Base-by-base conservation (phyloP, 768 basidiomycete species). In the Suillus ampliporus region DNA sequence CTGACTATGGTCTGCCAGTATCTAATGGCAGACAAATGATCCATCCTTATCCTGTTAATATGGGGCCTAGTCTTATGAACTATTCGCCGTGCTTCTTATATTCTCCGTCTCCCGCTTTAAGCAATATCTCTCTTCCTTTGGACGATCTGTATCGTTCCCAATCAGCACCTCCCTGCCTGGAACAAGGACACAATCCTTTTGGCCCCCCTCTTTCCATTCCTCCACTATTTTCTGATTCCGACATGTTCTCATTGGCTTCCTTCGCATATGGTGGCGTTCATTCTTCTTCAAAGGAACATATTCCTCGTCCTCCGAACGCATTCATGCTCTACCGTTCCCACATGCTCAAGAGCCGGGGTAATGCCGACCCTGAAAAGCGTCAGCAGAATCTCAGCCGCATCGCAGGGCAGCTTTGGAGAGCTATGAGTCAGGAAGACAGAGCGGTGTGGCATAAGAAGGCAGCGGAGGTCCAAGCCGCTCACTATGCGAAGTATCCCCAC, bases 251-350 rank as follows among this genome's bases (percentile, higher is more conserved):
- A 4, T 28, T 56, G 23, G 23, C 54, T 40, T 11, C 54, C 28
- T 56, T 38, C 23, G 26, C 38, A 41, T 4, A 56, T 10, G 11
- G 23, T 4, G 15, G 50, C 11, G 31, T 51, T n/a, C 50, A 14
- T 19, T 41, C 54, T 56, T 41, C 40, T 11, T 28, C 37, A 26
- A 56, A 56, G 34, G 66, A 71, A 46, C 79, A 79, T 51, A 78
- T 82, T 21, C 80, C 81, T 37, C 79, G 86, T 8, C 82, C 86
- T 0, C 71, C 83, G 15, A 86, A 87, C 68, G 84, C 86, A 15
- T 87, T 87, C 72, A 83, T 87, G 65, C 74, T 87, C 54, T 87
- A 82, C 73, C 79, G 86, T 47, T 83, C 83, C 26, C 78, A 84
- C 63, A 77, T 84, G 28, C 76, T 86, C 13, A 80, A 81, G 65